A percentile compares a stretch with the other conserved stretches of the same genome.
Evolutionary conservation across 768 basidiomycete species (phyloP).

Genomic region (Panellus pusillus): DNA sequence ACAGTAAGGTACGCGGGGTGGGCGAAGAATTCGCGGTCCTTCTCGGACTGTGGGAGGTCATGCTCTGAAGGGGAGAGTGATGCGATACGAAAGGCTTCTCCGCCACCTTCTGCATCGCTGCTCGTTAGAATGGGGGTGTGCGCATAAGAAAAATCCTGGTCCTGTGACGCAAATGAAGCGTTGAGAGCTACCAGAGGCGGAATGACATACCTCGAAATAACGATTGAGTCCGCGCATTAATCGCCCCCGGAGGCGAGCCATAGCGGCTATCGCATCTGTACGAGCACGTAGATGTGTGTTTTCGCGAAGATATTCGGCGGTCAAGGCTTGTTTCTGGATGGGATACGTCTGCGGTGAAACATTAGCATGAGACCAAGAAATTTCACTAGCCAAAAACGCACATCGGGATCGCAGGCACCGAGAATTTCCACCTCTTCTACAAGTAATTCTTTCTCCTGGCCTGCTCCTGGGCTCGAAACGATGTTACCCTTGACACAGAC

Average conservation of each 20-base stretch:
- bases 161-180: constrained; percentile 39
- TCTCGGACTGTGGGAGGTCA: constrained; percentile 17
- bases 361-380: background rate
- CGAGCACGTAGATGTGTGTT: constrained; percentile 87
- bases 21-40: constrained; percentile 63
- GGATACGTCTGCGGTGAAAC: constrained; percentile 64
- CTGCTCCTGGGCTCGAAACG: constrained; percentile 42
- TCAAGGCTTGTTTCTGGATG: constrained; percentile 86
- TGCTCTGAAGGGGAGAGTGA: constrained; percentile 29
- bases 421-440: constrained; percentile 45
- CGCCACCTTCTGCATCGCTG: constrained; percentile 95
- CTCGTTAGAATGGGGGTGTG: constrained; percentile 89
- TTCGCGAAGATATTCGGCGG: constrained; percentile 79
- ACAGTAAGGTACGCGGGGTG: constrained; percentile 85
- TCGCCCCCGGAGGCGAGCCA: constrained; percentile 70
- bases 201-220: constrained; percentile 67
- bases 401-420: constrained; percentile 50
- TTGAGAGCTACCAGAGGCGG: background rate
- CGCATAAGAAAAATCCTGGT: constrained; percentile 72
- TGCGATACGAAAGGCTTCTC: constrained; percentile 81
- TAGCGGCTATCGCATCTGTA: constrained; percentile 66
- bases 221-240: constrained; percentile 56
- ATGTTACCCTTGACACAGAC: constrained; percentile 45
- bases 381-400: constrained; percentile 20
- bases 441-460: constrained; percentile 49